A percentile compares a stretch with the other conserved stretches of the same genome.
These are phyloP conservation scores for Penicillium turbatum DNA, from an alignment of 495 filamentous ascomycete species.

Conservation along the genomic window DNA sequence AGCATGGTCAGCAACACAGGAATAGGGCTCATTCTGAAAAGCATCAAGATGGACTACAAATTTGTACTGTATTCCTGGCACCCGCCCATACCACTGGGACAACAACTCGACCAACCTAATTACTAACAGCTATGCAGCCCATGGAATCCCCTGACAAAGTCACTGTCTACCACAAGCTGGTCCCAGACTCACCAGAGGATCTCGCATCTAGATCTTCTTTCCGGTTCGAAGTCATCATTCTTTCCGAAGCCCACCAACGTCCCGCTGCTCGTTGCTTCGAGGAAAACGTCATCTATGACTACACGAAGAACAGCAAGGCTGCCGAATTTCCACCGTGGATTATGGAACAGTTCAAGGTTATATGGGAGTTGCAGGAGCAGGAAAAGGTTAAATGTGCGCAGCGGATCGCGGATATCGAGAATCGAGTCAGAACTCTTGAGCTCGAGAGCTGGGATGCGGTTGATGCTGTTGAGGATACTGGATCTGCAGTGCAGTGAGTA, in stretches of 20 bases:
- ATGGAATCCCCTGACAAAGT: constrained; percentile 85
- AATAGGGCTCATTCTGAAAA: constrained; percentile 73
- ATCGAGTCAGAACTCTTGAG: constrained; percentile 58
- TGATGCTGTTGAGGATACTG: constrained; percentile 68
- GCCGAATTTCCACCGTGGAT: constrained; percentile 61
- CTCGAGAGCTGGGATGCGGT: constrained; percentile 67
- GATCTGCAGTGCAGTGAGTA: constrained; percentile 39
- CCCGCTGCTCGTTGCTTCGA: constrained; percentile 76
- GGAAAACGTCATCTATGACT: constrained; percentile 85
- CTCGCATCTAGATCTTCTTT: constrained; percentile 47
- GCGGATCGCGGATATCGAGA: constrained; percentile 53
- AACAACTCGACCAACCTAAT: background rate
- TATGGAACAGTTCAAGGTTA: constrained; percentile 57
- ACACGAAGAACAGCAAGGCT: constrained; percentile 50
- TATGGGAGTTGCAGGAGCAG: constrained; percentile 64
- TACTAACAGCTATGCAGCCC: constrained; percentile 50
- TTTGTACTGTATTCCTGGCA: constrained; percentile 56
- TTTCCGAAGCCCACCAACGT: constrained; percentile 76
- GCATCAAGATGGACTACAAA: constrained; percentile 84
- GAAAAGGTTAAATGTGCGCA: constrained; percentile 43
- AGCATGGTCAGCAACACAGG: constrained; percentile 63
- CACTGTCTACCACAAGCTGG: constrained; percentile 83
- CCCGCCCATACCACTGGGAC: background rate
- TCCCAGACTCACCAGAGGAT: constrained; percentile 40
- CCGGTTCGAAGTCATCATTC: constrained; percentile 55